phyloP scores from a whole-genome alignment of 129 eudicot species.

The Pseudognaphalium luteoalbum region DNA sequence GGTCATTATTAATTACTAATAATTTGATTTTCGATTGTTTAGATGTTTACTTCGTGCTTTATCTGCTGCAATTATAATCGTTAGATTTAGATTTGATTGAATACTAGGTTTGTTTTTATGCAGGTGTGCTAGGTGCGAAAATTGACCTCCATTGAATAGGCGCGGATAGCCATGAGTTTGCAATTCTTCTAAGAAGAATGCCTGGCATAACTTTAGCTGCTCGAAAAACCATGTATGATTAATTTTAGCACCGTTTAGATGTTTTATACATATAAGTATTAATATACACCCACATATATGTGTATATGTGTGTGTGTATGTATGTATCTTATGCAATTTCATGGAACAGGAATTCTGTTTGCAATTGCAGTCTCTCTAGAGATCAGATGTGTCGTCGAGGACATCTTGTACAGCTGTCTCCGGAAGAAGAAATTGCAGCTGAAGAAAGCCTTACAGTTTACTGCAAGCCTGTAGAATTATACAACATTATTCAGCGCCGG shows the following conservation, averaged over 20 bases:
- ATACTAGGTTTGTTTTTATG: constrained; percentile 26
- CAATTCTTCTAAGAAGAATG: constrained; percentile 57
- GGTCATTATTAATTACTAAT: neutral
- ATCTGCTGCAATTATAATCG: neutral
- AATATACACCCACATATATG: too few species aligned
- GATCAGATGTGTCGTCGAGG: constrained; percentile 78
- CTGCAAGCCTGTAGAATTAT: constrained; percentile 93
- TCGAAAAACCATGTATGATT: constrained; percentile 71
- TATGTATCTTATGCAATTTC: constrained; percentile 38
- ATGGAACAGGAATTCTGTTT: constrained; percentile 68
- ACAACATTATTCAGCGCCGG: constrained; percentile 94
- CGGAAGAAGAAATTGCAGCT: constrained; percentile 81
- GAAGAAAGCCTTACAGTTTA: constrained; percentile 84
- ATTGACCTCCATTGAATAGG: constrained; percentile 14
- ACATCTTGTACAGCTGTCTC: constrained; percentile 58
- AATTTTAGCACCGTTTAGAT: constrained; percentile 16
- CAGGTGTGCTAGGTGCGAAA: constrained; percentile 38
- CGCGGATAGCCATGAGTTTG: constrained; percentile 40
- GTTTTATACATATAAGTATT: neutral
- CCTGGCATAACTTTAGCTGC: constrained; percentile 82
- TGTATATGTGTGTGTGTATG: neutral
- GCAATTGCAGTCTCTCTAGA: constrained; percentile 74
- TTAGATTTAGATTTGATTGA: constrained; percentile 19
- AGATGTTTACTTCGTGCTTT: constrained; percentile 8
- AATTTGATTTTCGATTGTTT: neutral